These are phyloP conservation scores for Lentinula lateritia DNA, from an alignment of 768 basidiomycete genomes.

Conservation along the genomic window DNA sequence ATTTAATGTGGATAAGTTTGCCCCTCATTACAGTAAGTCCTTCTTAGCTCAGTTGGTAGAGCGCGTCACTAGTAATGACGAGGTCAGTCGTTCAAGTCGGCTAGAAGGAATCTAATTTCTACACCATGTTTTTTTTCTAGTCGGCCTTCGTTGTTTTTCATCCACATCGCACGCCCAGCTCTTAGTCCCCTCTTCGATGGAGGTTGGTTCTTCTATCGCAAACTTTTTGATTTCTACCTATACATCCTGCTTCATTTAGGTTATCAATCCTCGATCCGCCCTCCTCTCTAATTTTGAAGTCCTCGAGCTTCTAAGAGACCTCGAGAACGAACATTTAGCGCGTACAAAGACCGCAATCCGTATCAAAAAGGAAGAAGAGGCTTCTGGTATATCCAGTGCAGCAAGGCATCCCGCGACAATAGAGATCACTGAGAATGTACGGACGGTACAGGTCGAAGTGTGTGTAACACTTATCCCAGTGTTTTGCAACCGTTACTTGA, in stretches of 20 bases:
- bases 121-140: neutral
- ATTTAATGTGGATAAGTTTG: too few species aligned
- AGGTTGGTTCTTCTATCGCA: neutral
- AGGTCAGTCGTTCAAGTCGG: constrained; percentile 7
- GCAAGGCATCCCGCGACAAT: constrained; percentile 33
- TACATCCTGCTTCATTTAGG: constrained; percentile 28
- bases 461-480: constrained; percentile 9
- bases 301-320: constrained; percentile 65
- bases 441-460: constrained; percentile 85
- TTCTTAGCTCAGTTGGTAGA: constrained; percentile 55
- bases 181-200: neutral
- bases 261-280: constrained; percentile 66
- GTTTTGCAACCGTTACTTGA: neutral
- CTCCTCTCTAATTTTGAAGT: constrained; percentile 90
- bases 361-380: constrained; percentile 74
- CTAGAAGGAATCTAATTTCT: constrained; percentile 1
- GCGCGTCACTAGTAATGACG: constrained; percentile 45
- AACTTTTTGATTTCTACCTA: too few species aligned
- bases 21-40: constrained; percentile 14
- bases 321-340: constrained; percentile 68
- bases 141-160: too few species aligned
- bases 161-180: too few species aligned
- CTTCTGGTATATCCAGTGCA: constrained; percentile 25
- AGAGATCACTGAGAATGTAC: constrained; percentile 72
- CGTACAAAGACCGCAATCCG: constrained; percentile 66